Percentiles rank a stretch among this genome's conserved stretches.
Conservation (phyloP, 2,329 filamentous ascomycete genomes). For the Monosporascus cannonballus region DNA sequence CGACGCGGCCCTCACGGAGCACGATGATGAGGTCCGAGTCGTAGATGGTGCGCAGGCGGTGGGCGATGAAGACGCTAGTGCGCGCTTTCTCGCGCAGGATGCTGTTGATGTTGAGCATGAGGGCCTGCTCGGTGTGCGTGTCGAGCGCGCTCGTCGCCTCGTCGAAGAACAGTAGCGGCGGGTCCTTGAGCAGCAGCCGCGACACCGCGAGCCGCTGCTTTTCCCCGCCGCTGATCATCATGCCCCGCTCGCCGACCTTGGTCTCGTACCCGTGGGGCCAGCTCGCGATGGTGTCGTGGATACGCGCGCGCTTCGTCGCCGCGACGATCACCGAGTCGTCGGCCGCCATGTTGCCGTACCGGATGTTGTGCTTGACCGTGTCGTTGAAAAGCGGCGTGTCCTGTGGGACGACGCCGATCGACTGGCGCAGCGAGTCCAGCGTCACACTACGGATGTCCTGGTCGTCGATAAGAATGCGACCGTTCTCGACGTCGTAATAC, state of each 20-base stretch:
- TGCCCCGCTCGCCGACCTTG: conserved; percentile 84
- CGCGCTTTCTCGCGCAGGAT: conserved; percentile 82
- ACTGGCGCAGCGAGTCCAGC: conserved; percentile 72
- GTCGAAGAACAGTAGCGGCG: conserved; percentile 87
- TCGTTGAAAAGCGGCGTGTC: conserved; percentile 97
- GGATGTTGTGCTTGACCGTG: conserved; percentile 91
- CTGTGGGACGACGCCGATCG: conserved; percentile 94
- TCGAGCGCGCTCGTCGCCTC: conserved; percentile 91
- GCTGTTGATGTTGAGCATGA: conserved; percentile 88
- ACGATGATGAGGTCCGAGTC: conserved; percentile 93
- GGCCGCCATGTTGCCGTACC: conserved; percentile 79
- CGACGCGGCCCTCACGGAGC: conserved; percentile 75
- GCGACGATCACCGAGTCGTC: conserved; percentile 64
- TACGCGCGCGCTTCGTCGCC: conserved; percentile 75
- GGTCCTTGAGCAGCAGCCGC: conserved; percentile 79
- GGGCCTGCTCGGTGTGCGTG: conserved; percentile 85
- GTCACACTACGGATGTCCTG: conserved; percentile 84
- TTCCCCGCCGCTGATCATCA: conserved; percentile 96
- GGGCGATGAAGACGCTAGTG: conserved; percentile 93
- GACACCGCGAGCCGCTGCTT: conserved; percentile 87
- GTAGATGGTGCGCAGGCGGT: conserved; percentile 86
- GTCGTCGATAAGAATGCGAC: conserved; percentile 83
- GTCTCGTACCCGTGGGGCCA: conserved; percentile 87
- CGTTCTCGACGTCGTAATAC: conserved; percentile 83
- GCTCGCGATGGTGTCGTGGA: conserved; percentile 74